Conservation (phyloP, 371 early-diverging fungal species). For the Lichtheimia hyalospora region DNA sequence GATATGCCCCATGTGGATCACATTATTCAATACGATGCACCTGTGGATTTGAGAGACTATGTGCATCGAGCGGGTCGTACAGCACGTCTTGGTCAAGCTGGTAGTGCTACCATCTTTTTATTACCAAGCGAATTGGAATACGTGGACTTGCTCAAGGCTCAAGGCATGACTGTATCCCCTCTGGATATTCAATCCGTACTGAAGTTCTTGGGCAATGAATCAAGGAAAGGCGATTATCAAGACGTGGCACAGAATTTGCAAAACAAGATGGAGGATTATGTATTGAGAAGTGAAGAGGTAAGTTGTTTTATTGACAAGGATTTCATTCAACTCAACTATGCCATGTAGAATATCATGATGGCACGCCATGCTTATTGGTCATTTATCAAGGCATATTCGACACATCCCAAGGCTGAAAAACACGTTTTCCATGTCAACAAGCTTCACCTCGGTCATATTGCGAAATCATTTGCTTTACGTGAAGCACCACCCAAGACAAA, state of each 20-base stretch:
- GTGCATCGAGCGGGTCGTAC: slow-evolving; percentile 99
- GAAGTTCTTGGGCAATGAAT: slow-evolving; percentile 34
- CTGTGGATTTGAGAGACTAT: slow-evolving; percentile 89
- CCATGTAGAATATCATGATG: slow-evolving; percentile 54
- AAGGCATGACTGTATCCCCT: slow-evolving; percentile 58
- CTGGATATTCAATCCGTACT: slow-evolving; percentile 52
- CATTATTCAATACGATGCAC: slow-evolving; percentile 98
- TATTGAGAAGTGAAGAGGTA: slow-evolving; percentile 55
- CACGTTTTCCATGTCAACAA: slow-evolving; percentile 91
- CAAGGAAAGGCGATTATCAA: slow-evolving; percentile 42
- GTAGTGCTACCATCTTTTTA: slow-evolving; percentile 82
- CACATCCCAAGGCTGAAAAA: slow-evolving; percentile 80
- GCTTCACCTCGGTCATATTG: slow-evolving; percentile 94
- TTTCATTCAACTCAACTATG: neutral
- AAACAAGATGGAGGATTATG: slow-evolving; percentile 64
- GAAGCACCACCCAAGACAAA: slow-evolving; percentile 77
- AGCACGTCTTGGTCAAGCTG: slow-evolving; percentile 91
- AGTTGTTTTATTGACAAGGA: slow-evolving; percentile 14
- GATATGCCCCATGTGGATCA: slow-evolving; percentile 93
- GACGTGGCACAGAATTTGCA: slow-evolving; percentile 64
- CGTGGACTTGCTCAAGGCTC: slow-evolving; percentile 70
- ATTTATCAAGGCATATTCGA: slow-evolving; percentile 91
- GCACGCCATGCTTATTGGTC: slow-evolving; percentile 86
- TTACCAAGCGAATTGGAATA: slow-evolving; percentile 89
- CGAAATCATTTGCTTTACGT: slow-evolving; percentile 92